phyloP scores from a whole-genome alignment of 257 asterid species.

The Eustoma russellianum region DNA sequence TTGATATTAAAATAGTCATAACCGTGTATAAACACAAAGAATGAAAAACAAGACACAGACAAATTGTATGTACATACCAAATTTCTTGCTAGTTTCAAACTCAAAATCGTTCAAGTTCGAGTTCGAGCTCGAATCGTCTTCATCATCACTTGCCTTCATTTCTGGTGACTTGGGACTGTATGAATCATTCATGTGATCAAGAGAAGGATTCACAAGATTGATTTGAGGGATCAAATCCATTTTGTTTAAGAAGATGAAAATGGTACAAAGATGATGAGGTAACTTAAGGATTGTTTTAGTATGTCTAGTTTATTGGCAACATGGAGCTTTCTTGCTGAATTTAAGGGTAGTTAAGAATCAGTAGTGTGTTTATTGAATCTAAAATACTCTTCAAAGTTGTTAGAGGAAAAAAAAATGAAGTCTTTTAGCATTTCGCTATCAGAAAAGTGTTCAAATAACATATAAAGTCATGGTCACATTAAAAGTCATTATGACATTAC shows the following conservation, averaged over 20 bases:
- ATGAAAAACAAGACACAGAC: too few relatives aligned
- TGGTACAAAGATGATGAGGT: constrained; percentile 3
- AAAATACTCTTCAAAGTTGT: constrained; percentile 36
- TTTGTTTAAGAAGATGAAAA: neutral
- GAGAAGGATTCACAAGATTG: constrained; percentile 15
- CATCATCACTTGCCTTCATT: constrained; percentile 24
- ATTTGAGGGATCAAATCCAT: constrained; percentile 7
- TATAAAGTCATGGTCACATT: too few relatives aligned
- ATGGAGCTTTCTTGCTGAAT: constrained; percentile 21
- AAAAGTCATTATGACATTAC: too few relatives aligned
- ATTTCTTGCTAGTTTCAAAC: constrained; percentile 50
- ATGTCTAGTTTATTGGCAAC: too few relatives aligned
- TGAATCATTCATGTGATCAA: constrained; percentile 20
- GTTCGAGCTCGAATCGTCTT: neutral
- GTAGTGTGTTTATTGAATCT: constrained; percentile 23
- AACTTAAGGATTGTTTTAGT: constrained; percentile 16
- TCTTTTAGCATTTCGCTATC: too few relatives aligned
- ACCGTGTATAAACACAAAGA: too few relatives aligned
- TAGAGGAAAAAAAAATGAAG: constrained; percentile 10
- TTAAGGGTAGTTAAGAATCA: constrained; percentile 39
- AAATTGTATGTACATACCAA: constrained; percentile 9
- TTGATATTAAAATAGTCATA: too few relatives aligned
- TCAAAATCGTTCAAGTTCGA: constrained; percentile 37
- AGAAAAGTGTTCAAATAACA: too few relatives aligned
- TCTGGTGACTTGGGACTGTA: constrained; percentile 28